phyloP scores from a whole-genome alignment of 352 stramenopile species.

The Poterioochromonas sp. region DNA sequence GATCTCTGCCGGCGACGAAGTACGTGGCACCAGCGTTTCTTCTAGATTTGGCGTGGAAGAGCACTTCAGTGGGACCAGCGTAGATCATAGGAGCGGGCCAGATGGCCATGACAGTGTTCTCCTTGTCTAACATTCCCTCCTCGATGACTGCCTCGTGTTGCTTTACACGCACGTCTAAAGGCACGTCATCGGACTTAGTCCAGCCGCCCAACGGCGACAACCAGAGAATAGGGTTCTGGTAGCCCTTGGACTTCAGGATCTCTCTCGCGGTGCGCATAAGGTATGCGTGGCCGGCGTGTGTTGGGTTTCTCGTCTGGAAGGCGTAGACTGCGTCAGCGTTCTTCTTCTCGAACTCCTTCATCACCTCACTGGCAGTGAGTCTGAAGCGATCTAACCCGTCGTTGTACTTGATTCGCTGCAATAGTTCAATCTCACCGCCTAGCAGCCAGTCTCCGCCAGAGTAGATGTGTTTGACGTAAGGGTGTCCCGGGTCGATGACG shows the following conservation, averaged over 20 bases:
- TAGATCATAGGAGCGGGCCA: conserved; percentile 98
- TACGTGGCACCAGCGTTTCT: conserved; percentile 89
- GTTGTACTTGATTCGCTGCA: conserved; percentile 88
- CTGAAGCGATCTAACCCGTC: conserved; percentile 92
- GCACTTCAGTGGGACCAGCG: conserved; percentile 89
- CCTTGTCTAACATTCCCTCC: conserved; percentile 86
- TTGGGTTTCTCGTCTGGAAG: conserved; percentile 96
- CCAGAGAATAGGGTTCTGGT: conserved; percentile 93
- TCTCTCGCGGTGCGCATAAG: conserved; percentile 91
- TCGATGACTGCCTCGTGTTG: conserved; percentile 85
- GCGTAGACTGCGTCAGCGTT: conserved; percentile 90
- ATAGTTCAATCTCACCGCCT: conserved; percentile 86
- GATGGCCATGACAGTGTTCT: conserved; percentile 93
- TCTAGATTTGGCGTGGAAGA: conserved; percentile 94
- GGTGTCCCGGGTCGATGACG: conserved; percentile 85
- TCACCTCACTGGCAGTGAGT: conserved; percentile 81
- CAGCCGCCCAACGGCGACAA: conserved; percentile 89
- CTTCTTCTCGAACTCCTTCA: conserved; percentile 83
- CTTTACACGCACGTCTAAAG: conserved; percentile 89
- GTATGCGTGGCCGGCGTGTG: conserved; percentile 92
- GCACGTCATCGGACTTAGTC: conserved; percentile 96
- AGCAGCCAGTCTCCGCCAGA: conserved; percentile 85
- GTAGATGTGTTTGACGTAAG: conserved; percentile 92
- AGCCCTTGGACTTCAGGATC: conserved; percentile 65
- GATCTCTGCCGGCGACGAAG: conserved; percentile 93